Base-by-base conservation (phyloP, 2,329 filamentous ascomycete genomes). In the Diaporthe ampelina region DNA sequence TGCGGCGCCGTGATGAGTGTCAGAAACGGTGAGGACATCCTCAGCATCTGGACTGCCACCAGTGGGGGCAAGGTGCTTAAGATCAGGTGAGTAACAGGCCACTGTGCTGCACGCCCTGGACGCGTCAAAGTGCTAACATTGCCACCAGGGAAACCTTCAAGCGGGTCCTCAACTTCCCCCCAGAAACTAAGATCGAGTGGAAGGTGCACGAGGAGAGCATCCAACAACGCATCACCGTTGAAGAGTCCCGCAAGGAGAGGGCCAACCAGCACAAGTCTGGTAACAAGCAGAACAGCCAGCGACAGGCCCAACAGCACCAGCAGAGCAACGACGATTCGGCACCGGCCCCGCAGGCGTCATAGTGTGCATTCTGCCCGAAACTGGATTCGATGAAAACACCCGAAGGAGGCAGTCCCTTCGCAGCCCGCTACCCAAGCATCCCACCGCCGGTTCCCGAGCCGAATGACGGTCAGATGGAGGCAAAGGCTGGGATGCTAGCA, bases 141-240 rank as follows among this genome's bases (percentile, higher is more conserved):
- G 21, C 69, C 72, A 9, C 57, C 76, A 98, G 95, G 78, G 95
- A 99, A 86, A 97, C 94, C 45, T 95, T 98, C 89, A 98, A 97
- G 85, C 94, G 95, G 77, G 89, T 97, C 77, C 91, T 99, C 73
- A 90, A 91, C 78, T 94, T 98, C 82, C 96, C 96, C 1, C 86
- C 91, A 58, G 96, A 98, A 82, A 98, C 97, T 50, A 94, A 94
- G 80, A 93, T 99, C 75, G 92, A 97, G 79, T 99, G 95, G 91
- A 97, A 98, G 86, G 97, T 94, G 81, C 97, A 99, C 83, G 95
- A 98, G 81, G 94, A 96, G 77, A 98, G 95, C 83, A 98, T 99
- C 81, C 94, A 95, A 78, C 95, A 98, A 85, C 91, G 95, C 78
- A 94, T 93, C 40, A 94, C 94, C 26, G 95, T 98, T 77, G 95